phyloP scores from a whole-genome alignment of 129 eudicot genomes.

The Lonicera japonica region DNA sequence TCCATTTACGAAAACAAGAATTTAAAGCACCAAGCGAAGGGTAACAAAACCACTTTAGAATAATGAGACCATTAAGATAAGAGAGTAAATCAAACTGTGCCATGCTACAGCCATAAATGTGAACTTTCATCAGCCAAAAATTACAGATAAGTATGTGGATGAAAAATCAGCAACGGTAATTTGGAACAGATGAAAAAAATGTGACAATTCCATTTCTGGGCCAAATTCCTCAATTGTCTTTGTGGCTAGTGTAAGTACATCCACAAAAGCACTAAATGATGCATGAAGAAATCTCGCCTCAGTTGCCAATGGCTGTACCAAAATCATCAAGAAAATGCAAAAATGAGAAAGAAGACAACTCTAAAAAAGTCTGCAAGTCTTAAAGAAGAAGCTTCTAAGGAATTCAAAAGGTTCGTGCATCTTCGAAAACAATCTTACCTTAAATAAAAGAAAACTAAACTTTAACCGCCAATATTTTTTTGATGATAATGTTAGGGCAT shows the following conservation, averaged over 20 bases:
- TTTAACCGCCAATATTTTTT: no score
- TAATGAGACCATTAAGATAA: neutral
- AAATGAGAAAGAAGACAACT: neutral
- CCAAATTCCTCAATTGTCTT: conserved; percentile 80
- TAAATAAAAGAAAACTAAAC: no score
- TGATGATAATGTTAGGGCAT: no score
- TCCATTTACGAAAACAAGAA: no score
- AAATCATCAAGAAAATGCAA: neutral
- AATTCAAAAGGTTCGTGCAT: no score
- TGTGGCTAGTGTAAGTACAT: conserved; percentile 63
- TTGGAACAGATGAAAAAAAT: neutral
- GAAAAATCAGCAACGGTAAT: neutral
- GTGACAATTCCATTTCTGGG: conserved; percentile 18
- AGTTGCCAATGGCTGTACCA: conserved; percentile 58
- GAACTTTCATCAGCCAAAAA: conserved; percentile 1
- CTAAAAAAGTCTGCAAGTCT: neutral
- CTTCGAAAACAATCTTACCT: no score
- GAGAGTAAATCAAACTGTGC: neutral
- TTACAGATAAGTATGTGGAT: neutral
- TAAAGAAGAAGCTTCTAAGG: neutral
- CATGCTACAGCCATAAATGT: conserved; percentile 5
- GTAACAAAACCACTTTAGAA: no score
- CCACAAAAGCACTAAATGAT: conserved; percentile 74
- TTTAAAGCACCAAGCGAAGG: no score
- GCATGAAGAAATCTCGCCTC: conserved; percentile 94